Percentiles rank a stretch among this genome's conserved stretches.
Conservation (phyloP, 2,329 filamentous ascomycete species). For the Xenoacremonium recifei region DNA sequence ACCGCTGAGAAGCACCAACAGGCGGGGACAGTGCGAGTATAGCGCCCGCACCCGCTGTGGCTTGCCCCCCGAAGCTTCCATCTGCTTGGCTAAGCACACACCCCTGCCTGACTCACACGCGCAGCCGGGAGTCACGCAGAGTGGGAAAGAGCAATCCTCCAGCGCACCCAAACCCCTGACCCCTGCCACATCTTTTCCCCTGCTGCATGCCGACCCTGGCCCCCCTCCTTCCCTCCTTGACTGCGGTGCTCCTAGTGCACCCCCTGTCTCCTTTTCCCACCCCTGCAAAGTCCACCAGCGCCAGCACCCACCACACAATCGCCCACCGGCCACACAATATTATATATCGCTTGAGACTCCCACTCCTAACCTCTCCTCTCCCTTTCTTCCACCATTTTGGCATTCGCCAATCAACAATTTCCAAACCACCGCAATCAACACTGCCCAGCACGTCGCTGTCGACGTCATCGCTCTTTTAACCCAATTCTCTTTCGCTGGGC, state of each 20-base stretch:
- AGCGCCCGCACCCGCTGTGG: conserved; percentile 16
- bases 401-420: conserved; percentile 35
- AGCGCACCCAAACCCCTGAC: conserved; percentile 11
- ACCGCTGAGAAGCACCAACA: too few relatives aligned
- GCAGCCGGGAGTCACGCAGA: too few relatives aligned
- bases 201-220: conserved; percentile 22
- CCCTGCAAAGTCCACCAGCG: conserved; percentile 9
- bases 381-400: conserved; percentile 34
- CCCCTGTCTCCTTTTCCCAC: conserved; percentile 14
- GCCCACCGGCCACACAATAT: conserved; percentile 14
- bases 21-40: conserved; percentile 18
- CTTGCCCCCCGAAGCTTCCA: conserved; percentile 16
- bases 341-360: conserved; percentile 34
- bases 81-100: conserved; percentile 21
- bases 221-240: conserved; percentile 9
- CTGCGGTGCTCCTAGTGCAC: conserved; percentile 9
- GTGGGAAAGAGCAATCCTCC: conserved; percentile 15
- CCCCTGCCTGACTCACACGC: conserved; percentile 1
- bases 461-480: conserved; percentile 28
- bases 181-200: conserved; percentile 14
- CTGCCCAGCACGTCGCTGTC: conserved; percentile 22
- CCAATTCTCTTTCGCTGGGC: conserved; percentile 21
- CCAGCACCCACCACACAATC: conserved; percentile 19
- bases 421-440: conserved; percentile 13
- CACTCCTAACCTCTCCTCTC: conserved; percentile 25